Base-by-base conservation (phyloP, 75 land plant genomes). In the Gnetum montanum region DNA sequence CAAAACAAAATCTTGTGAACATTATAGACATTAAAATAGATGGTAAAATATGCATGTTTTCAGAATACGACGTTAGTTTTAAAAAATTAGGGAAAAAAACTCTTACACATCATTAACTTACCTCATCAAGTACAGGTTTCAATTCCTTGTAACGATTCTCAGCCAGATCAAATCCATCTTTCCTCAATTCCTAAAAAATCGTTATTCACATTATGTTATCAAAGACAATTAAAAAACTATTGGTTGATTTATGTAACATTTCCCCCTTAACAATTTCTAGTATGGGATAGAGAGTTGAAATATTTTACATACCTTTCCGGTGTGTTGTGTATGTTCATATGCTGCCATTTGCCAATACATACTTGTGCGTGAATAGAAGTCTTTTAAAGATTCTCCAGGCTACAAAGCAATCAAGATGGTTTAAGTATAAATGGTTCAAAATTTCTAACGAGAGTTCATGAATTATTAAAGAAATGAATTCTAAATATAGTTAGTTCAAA, bases 271-370 rank as follows among this genome's bases (percentile, higher is more conserved):
- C n/a, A n/a, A n/a, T n/a, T n/a, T n/a, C n/a, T n/a, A n/a, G n/a
- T n/a, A n/a, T n/a, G n/a, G n/a, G n/a, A n/a, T n/a, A n/a, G n/a
- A n/a, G n/a, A n/a, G n/a, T n/a, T n/a, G n/a, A n/a, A n/a, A n/a
- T n/a, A n/a, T n/a, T n/a, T n/a, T 31, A 44, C 66, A 59, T 15
- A 89, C 96, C 88, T 95, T 95, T 52, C 99, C 99, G 63, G 99
- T 95, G 53, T 95, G 99, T 51, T 90, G 93, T 26, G 97, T 90
- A 59, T 95, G 99, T 58, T 90, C 99, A 78, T 95, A 83, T 12
- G 97, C 99, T 49, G 99, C 97, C 99, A 90, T 86, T 74, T 86
- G 96, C 99, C 99, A 90, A 45, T 95, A 95, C 64, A 75, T 38
- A 61, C 49, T 86, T 33, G 99, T 95, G 26, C 99, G 84, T 58